These are phyloP conservation scores for Lactarius hatsudake DNA, from an alignment of 768 basidiomycete genomes.

Conservation along the genomic window DNA sequence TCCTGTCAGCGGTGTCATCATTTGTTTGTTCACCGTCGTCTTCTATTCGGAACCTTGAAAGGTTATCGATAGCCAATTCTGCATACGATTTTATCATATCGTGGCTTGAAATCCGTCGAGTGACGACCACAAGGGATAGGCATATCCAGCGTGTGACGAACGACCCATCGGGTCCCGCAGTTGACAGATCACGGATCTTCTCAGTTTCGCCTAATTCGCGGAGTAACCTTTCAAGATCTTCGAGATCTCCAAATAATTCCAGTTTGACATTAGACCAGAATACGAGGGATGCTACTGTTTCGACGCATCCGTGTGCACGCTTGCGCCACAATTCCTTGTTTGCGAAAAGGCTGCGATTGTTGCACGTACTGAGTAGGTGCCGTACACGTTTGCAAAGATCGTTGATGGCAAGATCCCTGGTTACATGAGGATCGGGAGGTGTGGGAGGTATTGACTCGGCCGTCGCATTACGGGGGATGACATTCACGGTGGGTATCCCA, in stretches of 20 bases:
- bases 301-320: no score
- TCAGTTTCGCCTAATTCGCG: constrained; percentile 1
- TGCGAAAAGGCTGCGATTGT: no score
- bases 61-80: neutral
- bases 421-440: neutral
- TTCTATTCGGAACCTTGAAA: neutral
- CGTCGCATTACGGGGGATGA: neutral
- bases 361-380: no score
- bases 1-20: no score
- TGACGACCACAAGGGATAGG: neutral
- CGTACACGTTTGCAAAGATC: no score
- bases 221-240: neutral
- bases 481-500: no score
- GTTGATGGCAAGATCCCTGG: no score
- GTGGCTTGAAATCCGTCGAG: neutral
- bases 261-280: no score
- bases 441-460: neutral
- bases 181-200: neutral
- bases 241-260: constrained; percentile 12
- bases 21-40: neutral
- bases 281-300: no score
- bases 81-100: neutral
- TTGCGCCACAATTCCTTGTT: no score
- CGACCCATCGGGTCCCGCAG: neutral
- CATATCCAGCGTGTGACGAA: constrained; percentile 5